Conservation (phyloP, 305 asterid genomes). For the Caryopteris hybrid region DNA sequence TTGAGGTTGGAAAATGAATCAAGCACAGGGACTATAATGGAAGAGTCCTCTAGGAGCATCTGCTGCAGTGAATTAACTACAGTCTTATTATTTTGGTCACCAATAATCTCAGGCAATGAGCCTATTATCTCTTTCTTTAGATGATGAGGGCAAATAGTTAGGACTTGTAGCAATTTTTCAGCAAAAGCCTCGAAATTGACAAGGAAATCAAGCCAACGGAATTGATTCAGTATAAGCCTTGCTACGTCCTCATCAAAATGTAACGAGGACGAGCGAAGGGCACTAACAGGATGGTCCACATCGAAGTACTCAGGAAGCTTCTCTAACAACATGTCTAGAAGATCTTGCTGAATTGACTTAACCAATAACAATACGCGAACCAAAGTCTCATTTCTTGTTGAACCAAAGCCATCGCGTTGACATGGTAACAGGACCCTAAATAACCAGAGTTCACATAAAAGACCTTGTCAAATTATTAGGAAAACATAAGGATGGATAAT, state of each 20-base stretch:
- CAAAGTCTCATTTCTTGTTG: slow-evolving; percentile 52
- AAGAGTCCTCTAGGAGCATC: slow-evolving; percentile 81
- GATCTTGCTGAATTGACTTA: slow-evolving; percentile 59
- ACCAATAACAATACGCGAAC: slow-evolving; percentile 63
- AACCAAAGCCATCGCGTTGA: slow-evolving; percentile 50
- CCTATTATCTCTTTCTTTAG: slow-evolving; percentile 83
- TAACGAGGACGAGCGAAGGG: slow-evolving; percentile 32
- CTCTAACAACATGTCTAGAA: slow-evolving; percentile 66
- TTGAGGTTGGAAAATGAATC: slow-evolving; percentile 80
- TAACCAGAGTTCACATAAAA: slow-evolving; percentile 5
- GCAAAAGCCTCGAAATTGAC: slow-evolving; percentile 66
- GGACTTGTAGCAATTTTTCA: slow-evolving; percentile 64
- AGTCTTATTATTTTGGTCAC: slow-evolving; percentile 60
- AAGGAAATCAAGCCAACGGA: slow-evolving; percentile 87
- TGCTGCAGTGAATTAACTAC: slow-evolving; percentile 68
- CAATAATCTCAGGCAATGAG: slow-evolving; percentile 80
- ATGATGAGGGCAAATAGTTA: slow-evolving; percentile 69
- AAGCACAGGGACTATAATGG: slow-evolving; percentile 70
- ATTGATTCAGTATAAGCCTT: slow-evolving; percentile 71
- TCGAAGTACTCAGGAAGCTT: slow-evolving; percentile 88
- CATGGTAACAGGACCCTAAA: slow-evolving; percentile 69
- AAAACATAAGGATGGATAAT: not conserved
- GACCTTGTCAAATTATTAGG: slow-evolving; percentile 1
- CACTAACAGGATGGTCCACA: slow-evolving; percentile 26
- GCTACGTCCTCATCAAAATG: slow-evolving; percentile 68